Evolutionary conservation across 305 asterid species (phyloP).

Genomic region (Fraxinus greggii): DNA sequence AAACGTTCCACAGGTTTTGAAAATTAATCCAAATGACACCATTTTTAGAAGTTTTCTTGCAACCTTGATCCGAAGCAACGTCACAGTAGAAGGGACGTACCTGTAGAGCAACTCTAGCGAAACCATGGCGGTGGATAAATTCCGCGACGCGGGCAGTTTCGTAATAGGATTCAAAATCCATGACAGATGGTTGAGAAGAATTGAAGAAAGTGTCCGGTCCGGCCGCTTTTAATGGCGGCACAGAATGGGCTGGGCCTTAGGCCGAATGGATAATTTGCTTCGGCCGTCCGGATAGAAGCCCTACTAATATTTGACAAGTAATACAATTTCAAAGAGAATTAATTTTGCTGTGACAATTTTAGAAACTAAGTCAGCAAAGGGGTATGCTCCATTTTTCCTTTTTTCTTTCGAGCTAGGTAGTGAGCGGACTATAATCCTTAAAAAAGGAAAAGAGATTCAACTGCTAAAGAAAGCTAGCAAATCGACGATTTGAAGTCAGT

Average conservation of each 20-base stretch:
- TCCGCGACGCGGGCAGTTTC: conserved; percentile 69
- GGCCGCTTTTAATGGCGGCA: neutral
- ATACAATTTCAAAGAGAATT: neutral
- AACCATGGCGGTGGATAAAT: conserved; percentile 47
- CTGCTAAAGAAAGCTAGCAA: no score
- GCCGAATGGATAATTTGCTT: neutral
- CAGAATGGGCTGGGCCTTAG: neutral
- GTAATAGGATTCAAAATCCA: conserved; percentile 65
- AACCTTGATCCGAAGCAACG: neutral
- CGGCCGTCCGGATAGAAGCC: neutral
- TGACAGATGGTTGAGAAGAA: conserved; percentile 16
- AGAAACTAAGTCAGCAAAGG: neutral
- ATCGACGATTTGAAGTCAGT: no score
- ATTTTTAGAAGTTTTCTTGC: neutral
- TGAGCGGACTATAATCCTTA: no score
- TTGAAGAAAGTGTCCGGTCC: neutral
- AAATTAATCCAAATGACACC: neutral
- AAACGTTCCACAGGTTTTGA: neutral
- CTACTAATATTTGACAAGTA: no score
- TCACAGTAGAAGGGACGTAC: conserved; percentile 26
- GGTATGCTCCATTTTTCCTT: no score
- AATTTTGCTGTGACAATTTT: no score
- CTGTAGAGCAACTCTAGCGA: conserved; percentile 85
- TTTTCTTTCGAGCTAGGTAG: no score
- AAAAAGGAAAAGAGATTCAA: no score